Base-by-base conservation (phyloP, 371 early-diverging fungal species). In the Lichtheimia corymbifera region DNA sequence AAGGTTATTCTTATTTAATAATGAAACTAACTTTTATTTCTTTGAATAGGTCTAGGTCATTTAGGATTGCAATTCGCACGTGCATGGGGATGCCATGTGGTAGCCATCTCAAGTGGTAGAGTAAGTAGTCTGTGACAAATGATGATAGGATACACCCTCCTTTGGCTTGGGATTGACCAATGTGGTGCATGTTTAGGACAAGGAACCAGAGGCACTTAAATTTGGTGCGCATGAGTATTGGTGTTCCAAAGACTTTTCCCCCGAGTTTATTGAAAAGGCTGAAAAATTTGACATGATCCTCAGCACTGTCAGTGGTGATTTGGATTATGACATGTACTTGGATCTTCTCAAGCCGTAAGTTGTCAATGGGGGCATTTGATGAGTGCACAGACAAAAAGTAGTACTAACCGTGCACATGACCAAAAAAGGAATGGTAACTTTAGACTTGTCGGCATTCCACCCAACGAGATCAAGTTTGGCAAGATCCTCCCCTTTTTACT, bases 21-120 rank as follows among this genome's bases (percentile, higher is more conserved):
- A n/a, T n/a, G n/a, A n/a, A n/a, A n/a, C n/a, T n/a, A n/a, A n/a
- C n/a, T n/a, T n/a, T n/a, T n/a, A n/a, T n/a, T n/a, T n/a, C n/a
- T n/a, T n/a, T n/a, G n/a, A n/a, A n/a, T 89, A 18, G 88, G 91
- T 22, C 72, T 90, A 45, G 78, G 90, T 6, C 90, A 90, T 55
- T 66, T 90, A 65, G 89, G 83, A 0, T 58, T 88, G 53, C 85
- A 89, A 65, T 87, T 86, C 53, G 85, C 88, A n/a, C 66, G 66
- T 20, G 83, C 79, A 22, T 75, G 88, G 79, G 88, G 88, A 17
- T 80, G 83, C 50, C 73, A 78, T 49, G 74, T 82, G 50, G 77
- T 71, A 17, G 80, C 65, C 24, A 65, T 69, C 17, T 78, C 74
- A 24, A 52, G 35, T 13, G 63, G 50, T 24, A 15, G 61, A 30